phyloP scores from a whole-genome alignment of 23 red algal species.

The Gracilaria gracilis region DNA sequence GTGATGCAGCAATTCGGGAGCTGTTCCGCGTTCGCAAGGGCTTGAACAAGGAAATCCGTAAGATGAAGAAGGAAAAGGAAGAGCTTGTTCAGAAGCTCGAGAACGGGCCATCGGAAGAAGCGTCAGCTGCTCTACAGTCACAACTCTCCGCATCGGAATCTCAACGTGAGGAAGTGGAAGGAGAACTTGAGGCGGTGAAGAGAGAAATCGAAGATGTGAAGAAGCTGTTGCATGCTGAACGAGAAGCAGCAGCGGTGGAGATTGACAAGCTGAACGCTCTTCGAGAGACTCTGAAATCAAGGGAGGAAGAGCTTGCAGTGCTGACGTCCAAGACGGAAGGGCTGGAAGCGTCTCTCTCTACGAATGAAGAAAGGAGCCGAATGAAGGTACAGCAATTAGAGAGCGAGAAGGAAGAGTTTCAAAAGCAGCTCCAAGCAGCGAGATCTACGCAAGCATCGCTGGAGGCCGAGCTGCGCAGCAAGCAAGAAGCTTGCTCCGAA shows the following conservation, averaged over 20 bases:
- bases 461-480: slow-evolving; percentile 12
- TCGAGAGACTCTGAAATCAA: not conserved
- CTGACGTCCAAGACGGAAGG: not conserved
- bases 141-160: not conserved
- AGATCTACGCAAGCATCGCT: not conserved
- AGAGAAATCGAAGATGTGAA: slow-evolving; percentile 1
- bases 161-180: slow-evolving; percentile 17
- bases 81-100: slow-evolving; percentile 41
- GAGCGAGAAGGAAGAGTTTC: slow-evolving; percentile 25
- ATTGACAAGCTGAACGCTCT: not conserved
- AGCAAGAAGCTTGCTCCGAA: not conserved
- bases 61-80: slow-evolving; percentile 51
- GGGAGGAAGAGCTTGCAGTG: not conserved
- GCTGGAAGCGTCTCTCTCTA: slow-evolving; percentile 25
- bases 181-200: not conserved
- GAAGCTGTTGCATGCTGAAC: not conserved
- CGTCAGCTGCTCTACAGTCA: not conserved
- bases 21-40: slow-evolving; percentile 67
- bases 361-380: not conserved
- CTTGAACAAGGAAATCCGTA: slow-evolving; percentile 61
- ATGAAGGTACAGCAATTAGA: slow-evolving; percentile 21
- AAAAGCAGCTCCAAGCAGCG: slow-evolving; percentile 1
- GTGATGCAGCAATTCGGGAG: slow-evolving; percentile 57
- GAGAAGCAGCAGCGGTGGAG: slow-evolving; percentile 11
- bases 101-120: not conserved